These are phyloP conservation scores for Alternaria gansuensis DNA, from an alignment of 2,329 filamentous ascomycete species.

Conservation along the genomic window DNA sequence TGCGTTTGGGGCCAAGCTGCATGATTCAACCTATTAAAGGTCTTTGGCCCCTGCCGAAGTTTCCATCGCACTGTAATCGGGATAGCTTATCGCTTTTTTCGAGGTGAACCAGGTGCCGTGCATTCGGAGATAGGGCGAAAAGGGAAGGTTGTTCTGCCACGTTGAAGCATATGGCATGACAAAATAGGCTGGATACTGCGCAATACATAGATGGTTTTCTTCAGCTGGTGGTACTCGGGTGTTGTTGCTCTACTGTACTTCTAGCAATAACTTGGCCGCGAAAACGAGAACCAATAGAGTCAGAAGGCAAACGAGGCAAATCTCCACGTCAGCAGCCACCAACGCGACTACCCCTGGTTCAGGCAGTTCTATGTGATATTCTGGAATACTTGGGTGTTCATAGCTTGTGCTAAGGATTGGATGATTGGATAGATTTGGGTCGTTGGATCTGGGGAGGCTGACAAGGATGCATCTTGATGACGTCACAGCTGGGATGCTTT, in stretches of 20 bases:
- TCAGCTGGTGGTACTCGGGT: background rate
- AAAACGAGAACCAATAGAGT: background rate
- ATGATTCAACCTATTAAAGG: background rate
- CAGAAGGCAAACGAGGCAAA: background rate
- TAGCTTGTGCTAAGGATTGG: background rate
- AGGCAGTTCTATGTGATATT: background rate
- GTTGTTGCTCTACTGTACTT: background rate
- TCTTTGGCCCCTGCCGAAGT: background rate
- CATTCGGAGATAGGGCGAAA: background rate
- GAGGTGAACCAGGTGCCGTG: background rate
- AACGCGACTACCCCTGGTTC: background rate
- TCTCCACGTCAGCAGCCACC: slow-evolving; percentile 3
- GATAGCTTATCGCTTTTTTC: background rate
- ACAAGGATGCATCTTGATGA: background rate
- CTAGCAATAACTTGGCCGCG: background rate
- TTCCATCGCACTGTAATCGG: background rate
- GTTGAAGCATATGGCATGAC: background rate
- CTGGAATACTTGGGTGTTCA: background rate
- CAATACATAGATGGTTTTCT: background rate
- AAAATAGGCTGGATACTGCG: background rate
- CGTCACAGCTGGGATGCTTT: too few relatives aligned
- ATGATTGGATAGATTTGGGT: background rate
- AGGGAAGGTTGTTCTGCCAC: background rate
- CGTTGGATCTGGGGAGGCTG: background rate
- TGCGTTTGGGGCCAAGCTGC: background rate